Conservation (phyloP, 441 rosid genomes). For the Adansonia madagascariensis region DNA sequence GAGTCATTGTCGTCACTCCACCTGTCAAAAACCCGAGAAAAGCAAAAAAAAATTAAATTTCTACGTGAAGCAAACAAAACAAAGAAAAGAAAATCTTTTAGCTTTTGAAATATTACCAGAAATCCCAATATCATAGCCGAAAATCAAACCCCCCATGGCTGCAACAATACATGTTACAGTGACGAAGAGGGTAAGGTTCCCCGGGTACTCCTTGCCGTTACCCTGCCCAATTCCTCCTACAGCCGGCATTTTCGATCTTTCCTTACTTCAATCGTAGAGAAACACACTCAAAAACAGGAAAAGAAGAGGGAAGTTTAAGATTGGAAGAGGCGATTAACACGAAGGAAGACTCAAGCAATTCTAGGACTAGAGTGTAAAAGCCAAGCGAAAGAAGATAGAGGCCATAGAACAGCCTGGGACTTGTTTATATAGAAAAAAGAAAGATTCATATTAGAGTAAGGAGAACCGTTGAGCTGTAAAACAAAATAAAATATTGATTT, state of each 20-base stretch:
- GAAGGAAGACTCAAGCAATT: background rate
- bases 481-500: too few species aligned
- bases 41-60: too few species aligned
- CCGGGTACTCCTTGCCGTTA: constrained; percentile 65
- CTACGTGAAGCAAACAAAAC: background rate
- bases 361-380: background rate
- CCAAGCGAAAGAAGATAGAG: constrained; percentile 7
- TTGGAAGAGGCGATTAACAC: background rate
- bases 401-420: constrained; percentile 1
- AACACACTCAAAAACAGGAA: background rate
- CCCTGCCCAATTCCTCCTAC: constrained; percentile 59
- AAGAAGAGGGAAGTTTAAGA: background rate
- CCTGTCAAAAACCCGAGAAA: constrained; percentile 43
- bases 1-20: constrained; percentile 82
- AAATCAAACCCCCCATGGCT: constrained; percentile 95
- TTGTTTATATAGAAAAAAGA: constrained; percentile 38
- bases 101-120: constrained; percentile 52
- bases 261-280: constrained; percentile 18
- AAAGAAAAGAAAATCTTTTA: too few species aligned
- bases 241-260: constrained; percentile 55
- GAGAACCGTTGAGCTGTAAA: too few species aligned
- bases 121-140: constrained; percentile 92
- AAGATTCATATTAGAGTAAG: too few species aligned
- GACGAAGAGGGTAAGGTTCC: constrained; percentile 79
- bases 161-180: constrained; percentile 77